phyloP scores from a whole-genome alignment of 345 rosid species.

The Alliaria petiolata region DNA sequence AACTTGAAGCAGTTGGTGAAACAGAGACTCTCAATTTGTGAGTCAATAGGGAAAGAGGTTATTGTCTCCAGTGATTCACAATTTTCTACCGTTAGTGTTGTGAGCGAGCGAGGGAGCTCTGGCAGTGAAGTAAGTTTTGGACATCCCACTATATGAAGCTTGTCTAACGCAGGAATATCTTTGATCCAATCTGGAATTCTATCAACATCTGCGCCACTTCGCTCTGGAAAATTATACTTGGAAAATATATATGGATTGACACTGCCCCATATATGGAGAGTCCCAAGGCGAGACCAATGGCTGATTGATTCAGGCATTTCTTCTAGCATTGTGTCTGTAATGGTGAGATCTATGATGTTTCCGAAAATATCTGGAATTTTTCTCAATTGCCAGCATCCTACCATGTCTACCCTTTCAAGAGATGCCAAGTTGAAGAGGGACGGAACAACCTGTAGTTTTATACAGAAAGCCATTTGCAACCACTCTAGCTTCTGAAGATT shows the following conservation, averaged over 20 bases:
- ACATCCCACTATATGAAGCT: neutral
- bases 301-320: neutral
- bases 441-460: neutral
- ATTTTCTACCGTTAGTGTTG: neutral
- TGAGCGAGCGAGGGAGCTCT: conserved; percentile 9
- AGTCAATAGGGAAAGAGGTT: neutral
- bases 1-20: conserved; percentile 1
- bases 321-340: neutral
- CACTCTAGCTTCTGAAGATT: neutral
- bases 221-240: no score
- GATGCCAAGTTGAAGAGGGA: neutral
- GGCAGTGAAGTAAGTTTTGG: conserved; percentile 12
- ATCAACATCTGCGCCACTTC: neutral
- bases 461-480: neutral
- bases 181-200: neutral
- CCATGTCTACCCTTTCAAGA: neutral
- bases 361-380: conserved; percentile 1
- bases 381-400: conserved; percentile 13
- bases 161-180: neutral
- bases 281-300: neutral
- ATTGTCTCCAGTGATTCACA: conserved; percentile 16
- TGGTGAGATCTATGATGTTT: neutral
- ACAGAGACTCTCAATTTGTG: neutral
- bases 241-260: neutral
- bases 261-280: neutral